phyloP scores from a whole-genome alignment of 768 basidiomycete genomes.

The Mycena epipterygia region DNA sequence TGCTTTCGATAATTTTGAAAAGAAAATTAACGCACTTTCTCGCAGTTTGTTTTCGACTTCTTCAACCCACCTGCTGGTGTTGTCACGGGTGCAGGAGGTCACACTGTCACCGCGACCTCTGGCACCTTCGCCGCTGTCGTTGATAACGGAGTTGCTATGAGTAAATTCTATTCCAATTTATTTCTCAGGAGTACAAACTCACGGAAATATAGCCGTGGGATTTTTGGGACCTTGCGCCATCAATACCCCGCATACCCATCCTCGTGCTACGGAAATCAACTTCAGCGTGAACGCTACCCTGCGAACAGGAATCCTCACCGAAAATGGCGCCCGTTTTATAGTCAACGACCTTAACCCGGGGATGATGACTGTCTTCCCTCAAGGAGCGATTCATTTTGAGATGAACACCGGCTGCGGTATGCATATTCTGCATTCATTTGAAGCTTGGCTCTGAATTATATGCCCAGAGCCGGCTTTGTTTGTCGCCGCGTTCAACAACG shows the following conservation, averaged over 20 bases:
- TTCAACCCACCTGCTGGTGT: constrained; percentile 26
- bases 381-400: constrained; percentile 37
- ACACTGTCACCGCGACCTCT: constrained; percentile 29
- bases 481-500: constrained; percentile 34
- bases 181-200: neutral
- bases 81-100: constrained; percentile 21
- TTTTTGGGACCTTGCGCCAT: constrained; percentile 34
- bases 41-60: constrained; percentile 37
- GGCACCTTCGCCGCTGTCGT: constrained; percentile 37
- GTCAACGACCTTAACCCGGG: constrained; percentile 30
- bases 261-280: constrained; percentile 38
- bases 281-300: constrained; percentile 37
- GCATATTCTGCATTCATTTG: constrained; percentile 10
- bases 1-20: too few relatives aligned
- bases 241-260: constrained; percentile 36
- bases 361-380: constrained; percentile 34
- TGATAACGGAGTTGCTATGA: constrained; percentile 37
- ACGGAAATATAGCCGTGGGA: constrained; percentile 26
- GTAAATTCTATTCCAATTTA: neutral
- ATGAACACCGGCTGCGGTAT: constrained; percentile 33
- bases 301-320: constrained; percentile 35
- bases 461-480: constrained; percentile 32
- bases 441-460: constrained; percentile 39
- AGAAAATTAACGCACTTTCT: neutral
- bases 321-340: constrained; percentile 38